Evolutionary conservation across 2,329 filamentous ascomycete genomes (phyloP).

Genomic region (Huntiella decipiens): DNA sequence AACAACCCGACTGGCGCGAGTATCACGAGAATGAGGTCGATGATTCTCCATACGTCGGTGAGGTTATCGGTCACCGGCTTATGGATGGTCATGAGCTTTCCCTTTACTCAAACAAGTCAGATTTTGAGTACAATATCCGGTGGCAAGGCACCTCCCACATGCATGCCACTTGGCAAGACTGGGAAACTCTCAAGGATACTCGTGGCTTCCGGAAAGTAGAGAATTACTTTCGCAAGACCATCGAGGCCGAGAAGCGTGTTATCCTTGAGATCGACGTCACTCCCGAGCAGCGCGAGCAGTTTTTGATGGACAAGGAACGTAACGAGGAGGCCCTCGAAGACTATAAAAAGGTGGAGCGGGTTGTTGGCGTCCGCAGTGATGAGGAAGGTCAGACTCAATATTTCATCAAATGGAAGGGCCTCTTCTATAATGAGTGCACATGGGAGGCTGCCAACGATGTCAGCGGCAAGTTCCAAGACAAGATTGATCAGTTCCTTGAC

Average conservation of each 20-base stretch:
- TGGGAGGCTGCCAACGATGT: conserved; percentile 72
- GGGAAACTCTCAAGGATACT: conserved; percentile 52
- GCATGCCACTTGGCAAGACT: conserved; percentile 87
- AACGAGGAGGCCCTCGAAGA: conserved; percentile 76
- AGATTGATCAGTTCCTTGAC: conserved; percentile 82
- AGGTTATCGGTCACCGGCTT: conserved; percentile 70
- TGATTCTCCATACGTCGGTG: conserved; percentile 70
- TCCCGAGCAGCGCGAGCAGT: conserved; percentile 78
- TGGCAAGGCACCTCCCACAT: conserved; percentile 94
- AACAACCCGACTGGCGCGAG: conserved; percentile 42
- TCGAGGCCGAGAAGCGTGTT: conserved; percentile 63
- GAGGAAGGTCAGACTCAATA: conserved; percentile 65
- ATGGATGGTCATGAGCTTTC: conserved; percentile 46
- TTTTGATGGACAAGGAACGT: conserved; percentile 84
- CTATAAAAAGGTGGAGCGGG: conserved; percentile 79
- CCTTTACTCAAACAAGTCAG: conserved; percentile 41
- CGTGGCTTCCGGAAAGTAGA: conserved; percentile 78
- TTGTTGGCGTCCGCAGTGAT: conserved; percentile 66
- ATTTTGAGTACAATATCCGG: conserved; percentile 88
- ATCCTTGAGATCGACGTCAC: conserved; percentile 56
- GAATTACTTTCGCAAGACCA: conserved; percentile 78
- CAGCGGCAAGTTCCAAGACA: conserved; percentile 59
- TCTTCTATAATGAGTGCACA: conserved; percentile 85
- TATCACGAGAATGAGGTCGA: conserved; percentile 47
- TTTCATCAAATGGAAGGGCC: conserved; percentile 88